Conservation (phyloP, 306 rosid species). For the Vigna radiata region DNA sequence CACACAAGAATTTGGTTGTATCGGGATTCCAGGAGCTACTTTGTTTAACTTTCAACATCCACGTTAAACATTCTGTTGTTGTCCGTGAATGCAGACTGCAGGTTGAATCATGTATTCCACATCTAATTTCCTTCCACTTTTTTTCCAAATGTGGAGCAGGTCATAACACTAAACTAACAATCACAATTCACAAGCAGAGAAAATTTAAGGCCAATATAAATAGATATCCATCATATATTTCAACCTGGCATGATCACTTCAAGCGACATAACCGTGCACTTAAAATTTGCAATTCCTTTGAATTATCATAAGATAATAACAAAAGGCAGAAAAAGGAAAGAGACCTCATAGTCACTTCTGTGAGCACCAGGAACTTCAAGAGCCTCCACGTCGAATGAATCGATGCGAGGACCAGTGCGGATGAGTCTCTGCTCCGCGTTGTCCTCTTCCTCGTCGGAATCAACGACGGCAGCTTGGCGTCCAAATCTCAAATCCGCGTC, state of each 20-base stretch:
- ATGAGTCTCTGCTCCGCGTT: slow-evolving; percentile 81
- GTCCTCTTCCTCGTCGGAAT: slow-evolving; percentile 82
- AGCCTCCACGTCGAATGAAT: slow-evolving; percentile 98
- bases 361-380: slow-evolving; percentile 91
- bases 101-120: background rate
- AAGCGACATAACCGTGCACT: background rate
- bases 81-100: background rate
- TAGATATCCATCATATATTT: background rate
- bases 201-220: slow-evolving; percentile 3
- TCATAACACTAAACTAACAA: slow-evolving; percentile 34
- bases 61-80: background rate
- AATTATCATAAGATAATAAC: background rate
- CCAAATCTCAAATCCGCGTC: slow-evolving; percentile 38
- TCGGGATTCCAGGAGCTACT: background rate
- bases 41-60: background rate
- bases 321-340: background rate
- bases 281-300: background rate
- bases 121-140: slow-evolving; percentile 2
- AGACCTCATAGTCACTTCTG: slow-evolving; percentile 76
- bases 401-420: slow-evolving; percentile 95
- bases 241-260: slow-evolving; percentile 6
- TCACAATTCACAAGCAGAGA: background rate
- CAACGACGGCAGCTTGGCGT: slow-evolving; percentile 36
- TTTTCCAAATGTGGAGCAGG: slow-evolving; percentile 18
- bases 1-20: background rate